Conservation (phyloP, 73 alveolate species). For the Paramecium caudatum region DNA sequence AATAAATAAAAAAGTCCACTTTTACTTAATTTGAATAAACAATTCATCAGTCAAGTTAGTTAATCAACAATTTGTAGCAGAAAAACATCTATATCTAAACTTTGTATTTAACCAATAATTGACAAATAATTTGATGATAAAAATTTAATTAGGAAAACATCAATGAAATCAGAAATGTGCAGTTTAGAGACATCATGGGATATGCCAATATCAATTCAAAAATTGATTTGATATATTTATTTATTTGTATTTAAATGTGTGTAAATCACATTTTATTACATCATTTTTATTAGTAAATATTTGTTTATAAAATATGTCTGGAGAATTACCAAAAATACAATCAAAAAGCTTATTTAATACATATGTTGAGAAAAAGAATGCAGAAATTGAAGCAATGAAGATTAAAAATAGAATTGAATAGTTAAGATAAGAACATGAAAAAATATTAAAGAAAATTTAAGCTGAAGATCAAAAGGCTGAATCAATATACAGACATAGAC, state of each 20-base stretch:
- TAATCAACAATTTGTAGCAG: background rate
- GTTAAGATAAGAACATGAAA: constrained; percentile 34
- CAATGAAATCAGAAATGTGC: constrained; percentile 35
- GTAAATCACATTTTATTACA: no score
- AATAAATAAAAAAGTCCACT: background rate
- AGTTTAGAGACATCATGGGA: constrained; percentile 27
- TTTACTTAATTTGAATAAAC: background rate
- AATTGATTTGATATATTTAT: background rate
- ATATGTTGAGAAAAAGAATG: constrained; percentile 43
- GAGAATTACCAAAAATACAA: constrained; percentile 32
- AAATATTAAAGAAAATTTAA: constrained; percentile 30
- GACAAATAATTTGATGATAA: constrained; percentile 2
- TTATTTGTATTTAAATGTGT: no score
- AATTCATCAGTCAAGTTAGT: background rate
- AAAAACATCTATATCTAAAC: background rate
- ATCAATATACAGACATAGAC: constrained; percentile 13
- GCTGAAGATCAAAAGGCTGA: constrained; percentile 45
- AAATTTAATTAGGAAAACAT: background rate
- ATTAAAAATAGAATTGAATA: constrained; percentile 45
- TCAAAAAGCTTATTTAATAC: constrained; percentile 17
- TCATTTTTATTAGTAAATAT: no score
- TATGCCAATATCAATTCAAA: background rate
- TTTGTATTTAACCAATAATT: background rate
- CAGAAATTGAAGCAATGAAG: constrained; percentile 33
- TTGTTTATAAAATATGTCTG: constrained; percentile 35